phyloP scores from a whole-genome alignment of 805 yeast genomes.

The Yamadazyma sp. region DNA sequence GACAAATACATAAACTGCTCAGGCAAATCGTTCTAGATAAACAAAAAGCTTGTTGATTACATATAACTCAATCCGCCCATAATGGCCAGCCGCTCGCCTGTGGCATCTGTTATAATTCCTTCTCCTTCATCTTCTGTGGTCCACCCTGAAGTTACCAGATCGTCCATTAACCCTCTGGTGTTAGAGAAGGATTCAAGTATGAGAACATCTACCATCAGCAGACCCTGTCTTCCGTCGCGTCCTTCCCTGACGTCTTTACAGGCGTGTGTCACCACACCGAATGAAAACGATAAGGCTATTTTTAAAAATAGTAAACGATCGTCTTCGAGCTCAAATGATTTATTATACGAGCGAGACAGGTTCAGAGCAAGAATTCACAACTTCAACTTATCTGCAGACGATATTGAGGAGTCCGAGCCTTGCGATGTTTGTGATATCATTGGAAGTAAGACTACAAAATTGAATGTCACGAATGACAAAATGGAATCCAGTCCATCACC shows the following conservation, averaged over 20 bases:
- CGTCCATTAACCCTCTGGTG: no score
- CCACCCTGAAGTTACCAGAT: no score
- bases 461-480: constrained; percentile 20
- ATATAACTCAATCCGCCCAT: no score
- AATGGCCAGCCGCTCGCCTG: not conserved
- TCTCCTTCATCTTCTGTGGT: no score
- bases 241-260: not conserved
- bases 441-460: constrained; percentile 37
- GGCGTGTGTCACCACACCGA: not conserved
- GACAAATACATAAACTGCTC: no score
- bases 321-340: constrained; percentile 41
- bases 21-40: no score
- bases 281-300: not conserved
- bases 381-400: constrained; percentile 23
- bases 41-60: no score
- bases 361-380: constrained; percentile 39
- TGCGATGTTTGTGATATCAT: constrained; percentile 40
- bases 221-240: constrained; percentile 1
- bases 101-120: not conserved
- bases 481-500: not conserved
- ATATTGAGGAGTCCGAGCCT: constrained; percentile 9
- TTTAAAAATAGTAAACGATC: constrained; percentile 28
- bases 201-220: no score
- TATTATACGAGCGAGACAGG: constrained; percentile 39
- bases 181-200: no score